Evolutionary conservation across 1,139 yeast genomes (phyloP), one percentile per base, ranked within the genome.

Genomic region (Pichia inconspicua): DNA sequence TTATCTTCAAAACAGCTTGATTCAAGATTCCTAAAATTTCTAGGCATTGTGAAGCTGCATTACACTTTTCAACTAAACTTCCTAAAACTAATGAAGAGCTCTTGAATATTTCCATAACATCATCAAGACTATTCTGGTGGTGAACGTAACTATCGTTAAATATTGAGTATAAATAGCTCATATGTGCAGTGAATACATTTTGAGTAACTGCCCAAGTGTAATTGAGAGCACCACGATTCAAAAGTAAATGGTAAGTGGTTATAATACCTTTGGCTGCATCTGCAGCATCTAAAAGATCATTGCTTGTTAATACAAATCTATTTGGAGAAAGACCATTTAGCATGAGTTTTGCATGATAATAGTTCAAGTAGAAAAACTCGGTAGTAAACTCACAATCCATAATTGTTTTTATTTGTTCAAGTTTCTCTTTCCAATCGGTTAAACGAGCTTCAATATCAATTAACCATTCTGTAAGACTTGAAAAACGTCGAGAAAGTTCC

Each of bases 201-300:
- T 88, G 95, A 2, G 88, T 92, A 0, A 95, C 95, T 1, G 90
- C 92, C 96, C 96, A 89, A 0, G 96, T 87, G 65, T 85, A 89
- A 63, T 88, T 88, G 53, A 88, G 74, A 43, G 78, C 72, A 56
- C 77, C 78, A 34, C 73, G 73, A 22, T 69, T 65, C 55, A 77
- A 77, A 41, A 88, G 67, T 45, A 74, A 77, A 43, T 75, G 69
- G 62, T 86, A 89, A 41, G 80, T 75, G 42, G 72, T 69, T 48
- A 88, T 82, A 40, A 87, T 75, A 42, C 81, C 82, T 55, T 75
- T 77, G 1, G 94, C 78, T 1, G 90, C 77, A 30, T 76, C 78
- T 17, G 77, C 74, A n/a, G 86, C 78, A 42, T 75, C 73, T 30
- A 70, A 57, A 54, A 77, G 77, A 45, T 86, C 86, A 11, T 72